These are phyloP conservation scores for Entoloma clypeatum DNA, from an alignment of 1,284 basidiomycete species.

Conservation along the genomic window DNA sequence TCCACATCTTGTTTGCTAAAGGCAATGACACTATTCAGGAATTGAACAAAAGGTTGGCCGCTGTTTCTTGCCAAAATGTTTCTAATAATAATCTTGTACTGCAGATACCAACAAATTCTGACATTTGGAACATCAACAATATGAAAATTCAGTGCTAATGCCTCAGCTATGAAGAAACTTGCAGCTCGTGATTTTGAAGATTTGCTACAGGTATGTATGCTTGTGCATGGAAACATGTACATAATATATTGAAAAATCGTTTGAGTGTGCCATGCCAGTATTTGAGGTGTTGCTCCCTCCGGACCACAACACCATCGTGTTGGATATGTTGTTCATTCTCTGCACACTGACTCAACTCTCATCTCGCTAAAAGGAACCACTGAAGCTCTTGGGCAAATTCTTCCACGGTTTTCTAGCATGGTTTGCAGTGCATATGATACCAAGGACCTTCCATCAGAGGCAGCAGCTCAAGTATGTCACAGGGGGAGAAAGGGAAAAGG, in stretches of 20 bases:
- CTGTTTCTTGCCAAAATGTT: not conserved
- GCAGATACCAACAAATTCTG: constrained; percentile 9
- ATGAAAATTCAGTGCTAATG: constrained; percentile 8
- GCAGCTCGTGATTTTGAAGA: constrained; percentile 9
- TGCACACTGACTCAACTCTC: not conserved
- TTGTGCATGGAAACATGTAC: not conserved
- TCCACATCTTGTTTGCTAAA: constrained; percentile 7
- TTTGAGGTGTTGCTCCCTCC: not conserved
- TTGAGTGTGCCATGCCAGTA: constrained; percentile 1
- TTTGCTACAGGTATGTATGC: constrained; percentile 4
- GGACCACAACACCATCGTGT: not conserved
- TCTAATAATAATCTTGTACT: not conserved
- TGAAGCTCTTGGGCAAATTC: too few species aligned
- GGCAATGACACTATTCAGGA: constrained; percentile 3
- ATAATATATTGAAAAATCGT: not conserved
- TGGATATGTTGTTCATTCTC: not conserved
- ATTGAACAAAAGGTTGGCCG: constrained; percentile 6
- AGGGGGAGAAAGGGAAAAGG: too few species aligned
- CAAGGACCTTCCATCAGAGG: too few species aligned
- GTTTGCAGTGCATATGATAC: too few species aligned
- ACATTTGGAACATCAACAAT: constrained; percentile 11
- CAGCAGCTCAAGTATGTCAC: too few species aligned
- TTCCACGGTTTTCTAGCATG: too few species aligned
- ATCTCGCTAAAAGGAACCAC: not conserved
- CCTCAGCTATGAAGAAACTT: constrained; percentile 11